A percentile compares a stretch with the other conserved stretches of the same genome.
These are phyloP conservation scores for Cyberlindnera japonica DNA, from an alignment of 805 yeast species.

Conservation along the genomic window DNA sequence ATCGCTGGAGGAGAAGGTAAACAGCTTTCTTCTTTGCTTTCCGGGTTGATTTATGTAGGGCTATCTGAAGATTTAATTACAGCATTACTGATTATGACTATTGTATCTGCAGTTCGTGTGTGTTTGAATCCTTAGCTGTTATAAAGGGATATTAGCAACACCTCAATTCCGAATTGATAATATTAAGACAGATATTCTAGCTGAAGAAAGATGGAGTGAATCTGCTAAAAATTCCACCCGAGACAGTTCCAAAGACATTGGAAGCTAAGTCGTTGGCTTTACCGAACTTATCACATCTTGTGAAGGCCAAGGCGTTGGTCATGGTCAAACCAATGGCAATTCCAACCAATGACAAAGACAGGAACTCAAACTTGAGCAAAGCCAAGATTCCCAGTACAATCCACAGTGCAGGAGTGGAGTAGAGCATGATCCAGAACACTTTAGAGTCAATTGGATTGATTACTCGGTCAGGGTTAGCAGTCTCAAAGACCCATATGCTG, in stretches of 20 bases:
- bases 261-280: slow-evolving; percentile 69
- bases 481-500: slow-evolving; percentile 76
- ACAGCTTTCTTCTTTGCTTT: too few species aligned
- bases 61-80: too few species aligned
- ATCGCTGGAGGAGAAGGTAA: too few species aligned
- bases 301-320: slow-evolving; percentile 86
- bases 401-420: slow-evolving; percentile 78
- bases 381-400: slow-evolving; percentile 70
- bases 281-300: slow-evolving; percentile 89
- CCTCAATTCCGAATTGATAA: too few species aligned
- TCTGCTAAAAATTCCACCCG: slow-evolving; percentile 43
- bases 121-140: too few species aligned
- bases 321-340: slow-evolving; percentile 70
- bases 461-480: slow-evolving; percentile 65
- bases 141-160: too few species aligned
- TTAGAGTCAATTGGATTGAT: slow-evolving; percentile 91
- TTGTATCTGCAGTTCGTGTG: too few species aligned
- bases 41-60: too few species aligned
- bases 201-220: slow-evolving; percentile 34
- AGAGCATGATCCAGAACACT: slow-evolving; percentile 79
- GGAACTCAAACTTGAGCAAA: slow-evolving; percentile 68
- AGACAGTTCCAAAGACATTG: slow-evolving; percentile 50
- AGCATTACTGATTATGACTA: too few species aligned
- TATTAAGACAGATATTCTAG: too few species aligned
- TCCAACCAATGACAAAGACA: slow-evolving; percentile 56